Evolutionary conservation across 441 rosid species (phyloP).

Genomic region (Pelargonium fulgidum): DNA sequence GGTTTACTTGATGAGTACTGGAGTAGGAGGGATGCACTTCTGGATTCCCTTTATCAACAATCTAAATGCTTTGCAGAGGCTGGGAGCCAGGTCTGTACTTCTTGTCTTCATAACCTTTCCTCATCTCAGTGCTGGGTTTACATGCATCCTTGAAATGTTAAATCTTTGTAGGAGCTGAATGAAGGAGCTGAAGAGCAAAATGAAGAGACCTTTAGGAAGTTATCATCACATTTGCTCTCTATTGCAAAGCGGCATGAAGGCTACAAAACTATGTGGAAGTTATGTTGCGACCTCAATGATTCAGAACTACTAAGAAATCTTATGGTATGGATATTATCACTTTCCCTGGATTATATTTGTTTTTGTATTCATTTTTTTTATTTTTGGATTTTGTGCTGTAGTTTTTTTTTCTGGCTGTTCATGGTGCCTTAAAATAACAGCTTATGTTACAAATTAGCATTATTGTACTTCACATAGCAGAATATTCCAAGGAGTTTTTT

Average conservation of each 20-base stretch:
- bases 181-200: constrained; percentile 34
- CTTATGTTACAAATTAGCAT: not conserved
- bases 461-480: not conserved
- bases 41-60: constrained; percentile 63
- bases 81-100: constrained; percentile 44
- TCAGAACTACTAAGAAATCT: constrained; percentile 60
- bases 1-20: constrained; percentile 70
- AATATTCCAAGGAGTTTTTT: too few relatives aligned
- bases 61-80: constrained; percentile 46
- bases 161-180: constrained; percentile 40
- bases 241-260: constrained; percentile 77
- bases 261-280: constrained; percentile 71
- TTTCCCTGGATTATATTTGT: constrained; percentile 16
- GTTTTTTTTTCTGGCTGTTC: not conserved
- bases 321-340: constrained; percentile 51
- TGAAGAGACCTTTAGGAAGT: constrained; percentile 48
- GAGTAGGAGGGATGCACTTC: constrained; percentile 66
- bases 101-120: constrained; percentile 13
- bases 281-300: constrained; percentile 84
- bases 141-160: constrained; percentile 15
- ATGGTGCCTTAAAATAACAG: not conserved
- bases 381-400: constrained; percentile 6
- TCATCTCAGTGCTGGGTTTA: constrained; percentile 12
- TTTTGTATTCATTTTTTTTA: not conserved
- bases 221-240: constrained; percentile 58